phyloP scores from a whole-genome alignment of 2,329 filamentous ascomycete genomes.

The Trichoderma atroviride region DNA sequence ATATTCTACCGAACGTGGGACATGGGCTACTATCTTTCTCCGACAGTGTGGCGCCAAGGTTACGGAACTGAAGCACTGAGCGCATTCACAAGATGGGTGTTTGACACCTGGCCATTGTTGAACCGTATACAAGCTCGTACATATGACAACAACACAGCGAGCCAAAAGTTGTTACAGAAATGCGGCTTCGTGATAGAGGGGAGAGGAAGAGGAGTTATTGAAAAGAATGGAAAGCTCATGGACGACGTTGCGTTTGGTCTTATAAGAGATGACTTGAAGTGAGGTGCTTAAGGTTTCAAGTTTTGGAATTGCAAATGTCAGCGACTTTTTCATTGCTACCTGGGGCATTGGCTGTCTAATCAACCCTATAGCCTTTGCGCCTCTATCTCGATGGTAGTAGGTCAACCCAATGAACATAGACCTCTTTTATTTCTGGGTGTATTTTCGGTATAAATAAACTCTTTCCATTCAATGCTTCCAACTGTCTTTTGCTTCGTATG shows the following conservation, averaged over 20 bases:
- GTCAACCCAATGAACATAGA: rapidly evolving
- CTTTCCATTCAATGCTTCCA: neutral
- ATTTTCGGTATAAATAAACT: neutral
- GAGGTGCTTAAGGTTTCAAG: neutral
- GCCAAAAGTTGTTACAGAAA: slow-evolving; percentile 47
- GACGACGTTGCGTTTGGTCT: slow-evolving; percentile 46
- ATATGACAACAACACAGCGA: slow-evolving; percentile 46
- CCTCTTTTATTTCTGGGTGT: neutral
- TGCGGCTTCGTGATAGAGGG: slow-evolving; percentile 44
- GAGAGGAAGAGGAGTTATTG: slow-evolving; percentile 42
- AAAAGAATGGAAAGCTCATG: slow-evolving; percentile 46
- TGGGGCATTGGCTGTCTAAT: neutral
- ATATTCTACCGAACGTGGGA: slow-evolving; percentile 49
- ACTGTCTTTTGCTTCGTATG: neutral
- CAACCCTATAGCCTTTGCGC: neutral
- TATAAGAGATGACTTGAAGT: slow-evolving; percentile 40
- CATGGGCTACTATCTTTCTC: slow-evolving; percentile 54
- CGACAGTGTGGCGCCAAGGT: slow-evolving; percentile 50
- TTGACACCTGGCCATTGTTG: slow-evolving; percentile 45
- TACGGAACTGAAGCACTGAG: slow-evolving; percentile 45
- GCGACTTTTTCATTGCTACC: neutral
- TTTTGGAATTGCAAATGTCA: neutral
- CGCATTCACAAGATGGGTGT: slow-evolving; percentile 49
- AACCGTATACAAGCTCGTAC: slow-evolving; percentile 33
- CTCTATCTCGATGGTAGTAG: neutral